Evolutionary conservation across 2,329 filamentous ascomycete genomes (phyloP), one percentile per base, ranked within the genome.

Genomic region (Pseudocercospora fijiensis): DNA sequence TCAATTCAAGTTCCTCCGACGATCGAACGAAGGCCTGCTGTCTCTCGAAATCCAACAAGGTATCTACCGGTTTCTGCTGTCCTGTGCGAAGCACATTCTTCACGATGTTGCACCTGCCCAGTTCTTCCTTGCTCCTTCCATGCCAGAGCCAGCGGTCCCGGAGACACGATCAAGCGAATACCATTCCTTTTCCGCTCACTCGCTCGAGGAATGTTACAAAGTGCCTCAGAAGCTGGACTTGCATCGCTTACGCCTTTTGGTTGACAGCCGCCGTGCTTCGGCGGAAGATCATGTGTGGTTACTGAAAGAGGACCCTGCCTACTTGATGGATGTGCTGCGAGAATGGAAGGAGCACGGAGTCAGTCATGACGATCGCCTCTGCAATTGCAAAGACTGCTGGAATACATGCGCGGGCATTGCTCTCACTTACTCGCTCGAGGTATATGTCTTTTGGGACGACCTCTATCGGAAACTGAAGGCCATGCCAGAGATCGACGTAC

Each of bases 291-390:
- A 87, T 67, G 49, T 86, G 0, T 84, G 80, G 80, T 69, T 78
- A 0, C 74, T 88, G 2, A 79, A 85, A 7, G 85, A 88, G 67
- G 86, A 88, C 69, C 85, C 85, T 0, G 74, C 74, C 0, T 87
- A 86, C 72, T 88, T 87, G 65, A 73, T 77, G 3, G 76, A 83
- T 1, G 60, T 73, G 0, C 49, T 85, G 1, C 65, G 70, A 8
- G 81, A 84, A 1, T 68, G 70, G 27, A 77, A 75, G 22, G 82
- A 85, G 11, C 85, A 87, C 67, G 75, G 79, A 0, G 78, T 16
- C 61, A 72, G 2, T 9, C 59, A 1, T 76, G 80, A 43, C 74
- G n/a, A 61, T n/a, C 24, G 51, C 13, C 51, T n/a, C 2, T 65
- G 61, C 33, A 60, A 37, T 37, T 58, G 63, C 53, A 26, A 56